Evolutionary conservation across 1,284 basidiomycete species (phyloP), one percentile per base, ranked within the genome.

Genomic region (Marasmius fiardii): DNA sequence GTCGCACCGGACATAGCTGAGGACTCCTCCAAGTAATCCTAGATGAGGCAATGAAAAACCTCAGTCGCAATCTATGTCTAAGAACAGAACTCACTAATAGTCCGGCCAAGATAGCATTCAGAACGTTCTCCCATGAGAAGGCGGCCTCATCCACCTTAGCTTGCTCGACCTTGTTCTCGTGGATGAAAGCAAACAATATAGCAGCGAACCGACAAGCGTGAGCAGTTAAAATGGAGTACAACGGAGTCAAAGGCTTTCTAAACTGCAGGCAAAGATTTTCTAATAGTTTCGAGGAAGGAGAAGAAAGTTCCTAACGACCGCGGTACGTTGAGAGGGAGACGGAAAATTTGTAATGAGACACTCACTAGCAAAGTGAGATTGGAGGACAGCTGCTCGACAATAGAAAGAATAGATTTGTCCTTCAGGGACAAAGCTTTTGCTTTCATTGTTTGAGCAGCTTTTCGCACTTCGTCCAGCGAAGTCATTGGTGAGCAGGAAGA

Each of bases 21-120:
- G 14, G 10, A 28, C 18, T 44, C 48, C n/a, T 58, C 51, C 5
- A 58, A 33, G 47, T 54, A 54, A 37, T 58, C 56, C 56, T 58
- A n/a, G 37, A 24, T 41, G 7, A 16, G n/a, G n/a, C n/a, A n/a
- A n/a, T 14, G 7, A 18, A 1, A 18, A 10, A 35, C 23, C 4
- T 26, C 10, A 12, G 28, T 11, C 28, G 28, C 10, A 10, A 10
- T 31, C 28, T 31, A 4, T 31, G 28, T 31, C 28, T 10, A 31
- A 4, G 41, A 11, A 51, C 47, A 51, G 47, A 44, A 43, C 63
- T 56, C 54, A 64, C 68, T 63, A 53, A 65, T 65, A 80, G 57
- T 2, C 77, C 77, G 1, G 77, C 77, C 33, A 80, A 55, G 16
- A 80, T 59, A 18, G 71, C 67, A 28, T 66, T 60, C 21, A 70